Base-by-base conservation (phyloP, 2,329 filamentous ascomycete species). In the Ascocoryne sarcoides region DNA sequence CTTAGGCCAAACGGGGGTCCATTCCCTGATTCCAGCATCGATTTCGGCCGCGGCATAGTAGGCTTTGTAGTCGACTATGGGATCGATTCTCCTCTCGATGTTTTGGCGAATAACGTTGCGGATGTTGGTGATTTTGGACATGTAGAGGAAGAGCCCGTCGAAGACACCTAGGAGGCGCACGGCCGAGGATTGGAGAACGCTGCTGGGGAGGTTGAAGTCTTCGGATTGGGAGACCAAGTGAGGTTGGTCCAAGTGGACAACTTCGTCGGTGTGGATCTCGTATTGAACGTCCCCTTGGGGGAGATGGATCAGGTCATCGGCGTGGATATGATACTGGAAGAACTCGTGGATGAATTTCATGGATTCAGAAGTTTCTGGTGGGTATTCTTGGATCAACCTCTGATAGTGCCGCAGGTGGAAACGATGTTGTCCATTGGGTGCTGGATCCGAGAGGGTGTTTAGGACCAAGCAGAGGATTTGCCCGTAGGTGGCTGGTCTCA, bases 251-350 rank as follows among this genome's bases (percentile, higher is more conserved):
- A n/a, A n/a, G n/a, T n/a, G n/a, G n/a, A n/a, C n/a, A n/a, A n/a
- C n/a, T n/a, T n/a, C n/a, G 12, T 26, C 23, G 7, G 23, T 26
- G 23, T 7, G 7, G 23, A 7, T 7, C 7, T 7, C 23, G 12
- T 26, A 26, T 26, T 26, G 7, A 63, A 54, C 5, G 61, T 63
- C 17, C 4, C 14, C 10, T 55, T 60, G 32, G 4, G 59, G 46
- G 61, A 64, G 12, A 67, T 66, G 69, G 37, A 81, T 65, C 2
- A 81, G 62, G 46, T 80, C 75, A 51, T 81, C 76, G n/a, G 75
- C 75, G 44, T 70, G 75, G 30, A 80, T 75, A 59, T 92, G 85
- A 54, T 92, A 94, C 58, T 88, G 82, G 61, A 93, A 90, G 63
- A 93, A 90, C 58, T 81, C 77, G 45, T 77, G 67, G 43, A 80